phyloP scores from a whole-genome alignment of 306 rosid genomes.

The Cicer bijugum region DNA sequence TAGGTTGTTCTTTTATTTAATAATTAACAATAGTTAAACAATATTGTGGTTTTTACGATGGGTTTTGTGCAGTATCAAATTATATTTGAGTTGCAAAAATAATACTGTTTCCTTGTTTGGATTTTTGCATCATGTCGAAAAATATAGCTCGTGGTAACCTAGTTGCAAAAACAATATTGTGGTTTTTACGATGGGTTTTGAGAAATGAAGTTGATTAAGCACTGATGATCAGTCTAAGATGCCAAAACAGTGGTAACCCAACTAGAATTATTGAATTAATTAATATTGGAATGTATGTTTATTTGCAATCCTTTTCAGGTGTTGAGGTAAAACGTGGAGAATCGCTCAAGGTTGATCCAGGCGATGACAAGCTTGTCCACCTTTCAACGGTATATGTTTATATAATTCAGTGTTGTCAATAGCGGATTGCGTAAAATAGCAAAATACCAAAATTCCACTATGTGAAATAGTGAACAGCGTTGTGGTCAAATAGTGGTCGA shows the following conservation, averaged over 20 bases:
- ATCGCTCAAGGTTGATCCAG: slow-evolving; percentile 53
- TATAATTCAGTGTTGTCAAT: not conserved
- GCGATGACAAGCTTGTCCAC: slow-evolving; percentile 46
- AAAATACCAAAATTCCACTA: no score
- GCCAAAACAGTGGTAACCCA: not conserved
- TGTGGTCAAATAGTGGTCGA: no score
- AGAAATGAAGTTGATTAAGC: slow-evolving; percentile 3
- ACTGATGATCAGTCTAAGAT: slow-evolving; percentile 8
- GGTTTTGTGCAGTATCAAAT: slow-evolving; percentile 9
- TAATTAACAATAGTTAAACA: not conserved
- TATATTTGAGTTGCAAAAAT: not conserved
- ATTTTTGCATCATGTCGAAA: not conserved
- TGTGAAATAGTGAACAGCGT: no score
- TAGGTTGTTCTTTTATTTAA: not conserved
- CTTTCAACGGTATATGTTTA: slow-evolving; percentile 56
- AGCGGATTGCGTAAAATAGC: no score
- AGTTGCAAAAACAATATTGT: no score
- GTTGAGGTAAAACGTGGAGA: slow-evolving; percentile 58
- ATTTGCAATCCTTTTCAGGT: slow-evolving; percentile 48
- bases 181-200: not conserved
- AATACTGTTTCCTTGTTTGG: not conserved
- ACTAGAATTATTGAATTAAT: not conserved
- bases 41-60: not conserved
- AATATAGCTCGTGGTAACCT: not conserved
- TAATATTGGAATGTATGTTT: not conserved